Conservation (phyloP, 345 rosid genomes). For the Syzygium oleosum region DNA sequence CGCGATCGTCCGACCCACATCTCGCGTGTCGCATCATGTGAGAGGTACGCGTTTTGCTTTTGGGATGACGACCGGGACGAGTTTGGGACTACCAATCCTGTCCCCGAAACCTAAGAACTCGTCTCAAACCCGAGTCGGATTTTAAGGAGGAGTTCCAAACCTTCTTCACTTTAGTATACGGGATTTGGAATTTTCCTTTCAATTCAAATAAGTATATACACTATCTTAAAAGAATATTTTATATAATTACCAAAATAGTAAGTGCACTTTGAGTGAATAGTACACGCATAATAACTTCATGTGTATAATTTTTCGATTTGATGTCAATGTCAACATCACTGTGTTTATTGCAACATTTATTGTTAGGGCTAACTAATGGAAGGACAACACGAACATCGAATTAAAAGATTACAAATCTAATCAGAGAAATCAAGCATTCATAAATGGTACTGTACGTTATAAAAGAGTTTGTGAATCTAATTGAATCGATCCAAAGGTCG, state of each 20-base stretch:
- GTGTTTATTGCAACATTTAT: neutral
- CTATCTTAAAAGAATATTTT: neutral
- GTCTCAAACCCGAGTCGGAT: neutral
- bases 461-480: neutral
- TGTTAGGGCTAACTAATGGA: neutral
- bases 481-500: neutral
- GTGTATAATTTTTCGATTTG: neutral
- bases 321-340: neutral
- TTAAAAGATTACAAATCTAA: neutral
- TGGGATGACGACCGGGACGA: neutral
- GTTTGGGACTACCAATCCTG: fast-evolving
- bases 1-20: fast-evolving
- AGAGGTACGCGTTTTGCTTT: neutral
- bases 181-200: neutral
- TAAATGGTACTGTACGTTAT: fast-evolving
- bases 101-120: neutral
- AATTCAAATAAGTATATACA: neutral
- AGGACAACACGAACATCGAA: neutral
- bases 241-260: neutral
- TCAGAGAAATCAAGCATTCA: neutral
- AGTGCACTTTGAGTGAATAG: neutral
- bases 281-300: fast-evolving
- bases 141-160: neutral
- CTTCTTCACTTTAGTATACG: fast-evolving
- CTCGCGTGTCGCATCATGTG: fast-evolving